Evolutionary conservation across 176 grass and related monocot species (phyloP).

Genomic region (Leersia perrieri): DNA sequence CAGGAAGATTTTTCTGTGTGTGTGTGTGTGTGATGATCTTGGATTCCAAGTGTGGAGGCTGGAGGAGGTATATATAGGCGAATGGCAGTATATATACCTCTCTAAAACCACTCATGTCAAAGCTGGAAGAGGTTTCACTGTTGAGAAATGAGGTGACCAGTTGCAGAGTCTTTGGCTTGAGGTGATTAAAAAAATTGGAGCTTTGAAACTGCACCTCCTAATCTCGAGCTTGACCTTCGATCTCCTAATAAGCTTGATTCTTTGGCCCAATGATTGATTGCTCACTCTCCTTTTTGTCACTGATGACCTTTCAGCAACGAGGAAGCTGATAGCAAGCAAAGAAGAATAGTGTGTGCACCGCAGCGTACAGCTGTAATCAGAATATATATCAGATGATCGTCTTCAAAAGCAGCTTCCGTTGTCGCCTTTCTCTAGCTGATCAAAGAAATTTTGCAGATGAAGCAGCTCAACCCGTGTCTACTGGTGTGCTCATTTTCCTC

Average conservation of each 20-base stretch:
- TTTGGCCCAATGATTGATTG: conserved; percentile 23
- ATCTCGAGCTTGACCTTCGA: background rate
- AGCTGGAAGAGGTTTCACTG: background rate
- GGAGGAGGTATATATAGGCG: conserved; percentile 37
- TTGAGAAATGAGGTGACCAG: background rate
- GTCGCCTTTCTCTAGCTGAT: conserved; percentile 17
- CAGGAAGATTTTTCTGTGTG: too few species aligned
- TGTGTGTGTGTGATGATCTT: conserved; percentile 2
- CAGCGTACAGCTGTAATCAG: conserved; percentile 19
- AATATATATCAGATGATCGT: too few species aligned
- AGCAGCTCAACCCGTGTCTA: background rate
- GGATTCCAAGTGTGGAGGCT: background rate
- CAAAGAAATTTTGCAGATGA: background rate
- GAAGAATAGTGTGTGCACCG: conserved; percentile 10
- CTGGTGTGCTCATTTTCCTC: conserved; percentile 5
- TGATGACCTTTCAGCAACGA: background rate
- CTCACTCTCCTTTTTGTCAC: background rate
- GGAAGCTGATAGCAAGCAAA: background rate
- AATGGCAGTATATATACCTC: background rate
- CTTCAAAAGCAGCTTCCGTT: background rate
- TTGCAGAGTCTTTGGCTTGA: background rate
- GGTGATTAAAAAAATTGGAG: background rate
- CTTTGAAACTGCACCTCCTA: background rate
- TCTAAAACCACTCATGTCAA: background rate
- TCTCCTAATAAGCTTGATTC: background rate